phyloP scores from a whole-genome alignment of 306 rosid species.

The Abrus pulchellus region DNA sequence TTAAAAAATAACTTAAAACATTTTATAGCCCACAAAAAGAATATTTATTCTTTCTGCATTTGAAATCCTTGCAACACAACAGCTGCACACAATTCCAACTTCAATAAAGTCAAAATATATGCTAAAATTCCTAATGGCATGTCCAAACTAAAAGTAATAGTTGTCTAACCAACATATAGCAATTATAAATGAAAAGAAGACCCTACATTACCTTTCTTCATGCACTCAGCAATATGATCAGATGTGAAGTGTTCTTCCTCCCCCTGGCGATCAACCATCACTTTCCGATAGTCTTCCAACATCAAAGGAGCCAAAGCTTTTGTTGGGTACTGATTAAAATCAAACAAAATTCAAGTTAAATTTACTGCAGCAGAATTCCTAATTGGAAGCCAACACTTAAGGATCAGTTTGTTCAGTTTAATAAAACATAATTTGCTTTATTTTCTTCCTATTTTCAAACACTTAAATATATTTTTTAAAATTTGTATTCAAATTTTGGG shows the following conservation, averaged over 20 bases:
- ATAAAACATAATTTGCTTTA: neutral
- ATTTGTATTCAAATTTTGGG: neutral
- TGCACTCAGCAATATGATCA: constrained; percentile 76
- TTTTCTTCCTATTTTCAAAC: neutral
- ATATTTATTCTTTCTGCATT: neutral
- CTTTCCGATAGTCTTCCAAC: constrained; percentile 90
- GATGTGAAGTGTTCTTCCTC: constrained; percentile 85
- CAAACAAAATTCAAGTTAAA: constrained; percentile 35
- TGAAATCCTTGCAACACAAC: constrained; percentile 3
- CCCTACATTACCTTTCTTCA: constrained; percentile 78
- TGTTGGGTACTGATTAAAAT: constrained; percentile 82
- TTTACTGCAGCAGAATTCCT: neutral
- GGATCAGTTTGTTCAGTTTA: neutral
- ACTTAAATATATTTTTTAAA: neutral
- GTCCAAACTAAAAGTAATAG: constrained; percentile 13
- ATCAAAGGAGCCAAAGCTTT: constrained; percentile 90
- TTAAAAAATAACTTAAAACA: neutral
- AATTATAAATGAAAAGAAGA: constrained; percentile 8
- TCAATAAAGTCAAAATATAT: neutral
- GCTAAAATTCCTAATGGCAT: constrained; percentile 21
- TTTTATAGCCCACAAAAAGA: constrained; percentile 1
- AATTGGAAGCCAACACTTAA: constrained; percentile 18
- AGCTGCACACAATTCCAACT: constrained; percentile 20
- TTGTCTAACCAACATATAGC: constrained; percentile 8
- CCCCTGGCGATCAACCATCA: constrained; percentile 93